phyloP scores from a whole-genome alignment of 805 yeast species.

The Wickerhamomyces ciferrii region DNA sequence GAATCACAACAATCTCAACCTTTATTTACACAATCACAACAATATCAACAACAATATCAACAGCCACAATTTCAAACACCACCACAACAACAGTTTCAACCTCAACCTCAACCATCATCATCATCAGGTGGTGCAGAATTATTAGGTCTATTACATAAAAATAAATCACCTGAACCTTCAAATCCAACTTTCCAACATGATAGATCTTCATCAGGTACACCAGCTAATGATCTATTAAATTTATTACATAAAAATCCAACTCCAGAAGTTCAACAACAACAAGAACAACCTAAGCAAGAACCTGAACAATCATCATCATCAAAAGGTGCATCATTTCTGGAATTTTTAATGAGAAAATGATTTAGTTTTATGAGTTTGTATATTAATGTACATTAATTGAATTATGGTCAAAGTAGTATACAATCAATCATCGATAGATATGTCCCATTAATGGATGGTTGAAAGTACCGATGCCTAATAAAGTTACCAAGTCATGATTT shows the following conservation, averaged over 20 bases:
- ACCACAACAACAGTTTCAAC: too few species aligned
- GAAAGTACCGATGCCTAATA: too few species aligned
- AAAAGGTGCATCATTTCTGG: background rate
- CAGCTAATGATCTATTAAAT: slow-evolving; percentile 15
- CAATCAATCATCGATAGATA: too few species aligned
- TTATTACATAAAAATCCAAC: slow-evolving; percentile 9
- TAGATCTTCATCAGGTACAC: slow-evolving; percentile 5
- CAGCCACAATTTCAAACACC: too few species aligned
- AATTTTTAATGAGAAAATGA: background rate
- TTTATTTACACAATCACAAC: too few species aligned
- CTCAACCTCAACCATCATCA: slow-evolving; percentile 2
- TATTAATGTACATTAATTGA: background rate
- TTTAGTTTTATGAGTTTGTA: background rate
- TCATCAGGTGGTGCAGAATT: background rate
- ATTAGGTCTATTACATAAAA: slow-evolving; percentile 3
- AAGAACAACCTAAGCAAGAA: background rate
- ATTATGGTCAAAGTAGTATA: too few species aligned
- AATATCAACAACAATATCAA: background rate
- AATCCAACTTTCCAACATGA: slow-evolving; percentile 4
- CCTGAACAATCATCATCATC: background rate
- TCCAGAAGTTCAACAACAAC: background rate
- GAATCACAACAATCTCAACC: background rate
- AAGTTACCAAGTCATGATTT: too few species aligned
- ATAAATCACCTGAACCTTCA: slow-evolving; percentile 1
- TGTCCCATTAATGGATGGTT: too few species aligned